phyloP scores from a whole-genome alignment of 75 land plant genomes.

The Selaginella moellendorffii region DNA sequence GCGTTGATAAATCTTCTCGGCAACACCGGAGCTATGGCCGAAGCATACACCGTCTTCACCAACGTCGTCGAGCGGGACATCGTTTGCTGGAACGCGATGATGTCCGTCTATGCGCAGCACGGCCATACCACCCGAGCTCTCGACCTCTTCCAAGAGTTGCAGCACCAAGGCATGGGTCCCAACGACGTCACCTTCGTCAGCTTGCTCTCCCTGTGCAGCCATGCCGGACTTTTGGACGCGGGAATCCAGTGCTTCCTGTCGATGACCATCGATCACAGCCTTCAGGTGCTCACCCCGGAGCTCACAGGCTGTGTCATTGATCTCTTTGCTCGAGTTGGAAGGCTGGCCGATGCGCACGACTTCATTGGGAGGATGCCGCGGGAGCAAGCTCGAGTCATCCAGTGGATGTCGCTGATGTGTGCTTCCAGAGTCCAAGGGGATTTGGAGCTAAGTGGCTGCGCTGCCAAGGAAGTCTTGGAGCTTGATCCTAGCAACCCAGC shows the following conservation, averaged over 20 bases:
- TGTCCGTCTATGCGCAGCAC: background rate
- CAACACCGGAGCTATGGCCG: background rate
- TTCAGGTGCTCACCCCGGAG: background rate
- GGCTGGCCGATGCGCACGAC: background rate
- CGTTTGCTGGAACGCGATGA: background rate
- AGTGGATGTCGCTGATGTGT: background rate
- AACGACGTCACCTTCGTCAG: background rate
- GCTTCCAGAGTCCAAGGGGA: background rate
- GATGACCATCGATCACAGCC: background rate
- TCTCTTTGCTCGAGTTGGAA: background rate
- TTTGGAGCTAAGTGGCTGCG: background rate
- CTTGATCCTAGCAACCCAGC: background rate
- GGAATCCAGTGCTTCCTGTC: background rate
- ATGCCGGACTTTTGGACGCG: background rate
- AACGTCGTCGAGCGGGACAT: background rate
- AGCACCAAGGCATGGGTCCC: background rate
- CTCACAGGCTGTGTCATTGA: background rate
- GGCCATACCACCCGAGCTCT: background rate
- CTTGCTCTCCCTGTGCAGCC: background rate
- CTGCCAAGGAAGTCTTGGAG: background rate
- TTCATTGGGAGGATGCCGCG: background rate
- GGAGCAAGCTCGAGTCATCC: background rate
- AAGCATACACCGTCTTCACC: background rate
- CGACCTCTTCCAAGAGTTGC: background rate
- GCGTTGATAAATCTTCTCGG: background rate